Evolutionary conservation across 805 yeast species (phyloP).

Genomic region (Saturnispora diversa): DNA sequence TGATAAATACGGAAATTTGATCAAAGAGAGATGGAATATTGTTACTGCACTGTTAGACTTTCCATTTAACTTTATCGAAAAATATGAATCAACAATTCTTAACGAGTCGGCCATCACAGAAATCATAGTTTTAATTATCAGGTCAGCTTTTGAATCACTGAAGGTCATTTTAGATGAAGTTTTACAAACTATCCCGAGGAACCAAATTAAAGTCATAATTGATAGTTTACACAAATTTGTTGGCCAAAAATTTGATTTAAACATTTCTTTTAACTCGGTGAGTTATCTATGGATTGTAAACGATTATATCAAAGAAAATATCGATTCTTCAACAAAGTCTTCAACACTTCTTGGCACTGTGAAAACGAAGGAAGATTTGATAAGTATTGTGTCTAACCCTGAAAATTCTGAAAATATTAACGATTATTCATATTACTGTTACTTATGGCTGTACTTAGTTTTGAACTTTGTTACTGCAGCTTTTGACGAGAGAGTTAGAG

Average conservation of each 20-base stretch:
- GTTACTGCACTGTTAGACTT: constrained; percentile 56
- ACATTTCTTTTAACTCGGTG: constrained; percentile 83
- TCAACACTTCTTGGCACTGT: constrained; percentile 8
- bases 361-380: constrained; percentile 20
- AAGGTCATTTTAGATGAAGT: constrained; percentile 84
- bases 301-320: constrained; percentile 49
- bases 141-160: constrained; percentile 71
- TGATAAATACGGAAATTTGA: constrained; percentile 63
- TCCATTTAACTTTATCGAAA: constrained; percentile 43
- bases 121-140: constrained; percentile 44
- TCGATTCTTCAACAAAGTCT: constrained; percentile 14
- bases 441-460: constrained; percentile 59
- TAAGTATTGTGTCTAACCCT: constrained; percentile 10
- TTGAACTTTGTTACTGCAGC: constrained; percentile 56
- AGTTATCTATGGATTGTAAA: constrained; percentile 90
- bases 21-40: constrained; percentile 56
- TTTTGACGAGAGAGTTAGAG: constrained; percentile 62
- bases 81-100: constrained; percentile 18
- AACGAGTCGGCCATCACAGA: constrained; percentile 34
- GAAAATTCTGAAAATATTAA: constrained; percentile 13
- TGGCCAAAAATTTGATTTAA: constrained; percentile 62
- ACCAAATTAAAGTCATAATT: constrained; percentile 55
- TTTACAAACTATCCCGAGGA: constrained; percentile 58
- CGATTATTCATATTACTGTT: constrained; percentile 28
- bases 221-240: constrained; percentile 69